Base-by-base conservation (phyloP, 306 rosid genomes). In the Trifolium repens region DNA sequence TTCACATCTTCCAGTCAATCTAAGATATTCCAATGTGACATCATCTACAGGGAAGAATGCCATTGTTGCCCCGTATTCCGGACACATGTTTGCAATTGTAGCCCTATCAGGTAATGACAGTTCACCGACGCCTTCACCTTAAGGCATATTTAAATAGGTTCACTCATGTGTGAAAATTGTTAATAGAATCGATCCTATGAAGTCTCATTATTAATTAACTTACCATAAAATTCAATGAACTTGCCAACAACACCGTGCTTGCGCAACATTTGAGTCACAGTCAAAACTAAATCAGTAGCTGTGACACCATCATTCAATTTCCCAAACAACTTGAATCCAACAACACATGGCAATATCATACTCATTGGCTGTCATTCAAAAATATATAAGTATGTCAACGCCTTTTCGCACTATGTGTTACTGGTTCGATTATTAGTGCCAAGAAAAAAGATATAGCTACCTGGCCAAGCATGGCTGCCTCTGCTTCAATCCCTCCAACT, bases 21-120 rank as follows among this genome's bases (percentile, higher is more conserved):
- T 90, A 66, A 90, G 86, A 81, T 88, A 90, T 32, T 90, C 86
- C 69, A 90, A 59, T 5, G 96, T 88, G 62, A 90, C 85, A 83
- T 83, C 87, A 79, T 90, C 96, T 42, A 88, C 92, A 19, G 92
- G 96, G 84, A 90, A 90, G 84, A 88, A 90, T 59, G 90, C 92
- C 96, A 90, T 90, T 26, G 92, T 90, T 54, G 96, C 96, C 16
- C 92, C 96, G 30, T 90, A 90, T 75, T 90, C 89, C 0, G 96
- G 92, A 61, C 90, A 90, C 96, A 90, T 90, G 83, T 89, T 90
- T 11, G 92, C 96, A 75, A 90, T 88, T 12, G 92, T 88, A 19
- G 96, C 91, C 47, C 96, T 86, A 67, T 90, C 96, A 53, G 96
- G 89, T 39, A 86, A 54, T 27, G 92, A 84, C 42, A 90, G 32